Evolutionary conservation across 1,284 basidiomycete genomes (phyloP).

Genomic region (Psilocybe mexicana): DNA sequence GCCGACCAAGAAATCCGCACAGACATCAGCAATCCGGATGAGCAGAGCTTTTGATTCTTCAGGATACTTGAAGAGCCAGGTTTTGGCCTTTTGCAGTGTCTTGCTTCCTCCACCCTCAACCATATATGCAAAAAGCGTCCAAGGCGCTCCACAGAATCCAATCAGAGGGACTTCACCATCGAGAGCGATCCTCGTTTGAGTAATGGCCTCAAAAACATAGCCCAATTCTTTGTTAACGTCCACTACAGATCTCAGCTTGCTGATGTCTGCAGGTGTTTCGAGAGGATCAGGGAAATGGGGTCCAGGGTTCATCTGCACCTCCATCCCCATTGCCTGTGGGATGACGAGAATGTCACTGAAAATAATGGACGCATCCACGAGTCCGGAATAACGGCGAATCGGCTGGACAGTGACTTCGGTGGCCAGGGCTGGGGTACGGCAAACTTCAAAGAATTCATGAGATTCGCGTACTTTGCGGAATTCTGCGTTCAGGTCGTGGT

Average conservation of each 20-base stretch:
- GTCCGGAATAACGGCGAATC: slow-evolving; percentile 79
- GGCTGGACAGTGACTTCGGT: slow-evolving; percentile 90
- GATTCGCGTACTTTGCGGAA: slow-evolving; percentile 81
- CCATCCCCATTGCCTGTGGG: slow-evolving; percentile 94
- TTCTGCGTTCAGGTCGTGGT: slow-evolving; percentile 49
- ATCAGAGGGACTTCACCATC: slow-evolving; percentile 90
- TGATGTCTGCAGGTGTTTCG: slow-evolving; percentile 71
- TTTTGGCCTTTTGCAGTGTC: slow-evolving; percentile 86
- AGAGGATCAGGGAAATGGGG: slow-evolving; percentile 88
- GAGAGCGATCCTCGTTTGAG: slow-evolving; percentile 74
- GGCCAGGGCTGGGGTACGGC: slow-evolving; percentile 84
- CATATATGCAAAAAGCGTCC: slow-evolving; percentile 98
- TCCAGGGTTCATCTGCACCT: slow-evolving; percentile 91
- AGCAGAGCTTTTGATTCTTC: slow-evolving; percentile 79
- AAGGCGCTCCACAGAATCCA: slow-evolving; percentile 94
- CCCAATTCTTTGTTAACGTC: slow-evolving; percentile 82
- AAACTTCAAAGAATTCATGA: slow-evolving; percentile 93
- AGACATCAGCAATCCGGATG: slow-evolving; percentile 78
- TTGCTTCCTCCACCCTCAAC: slow-evolving; percentile 91
- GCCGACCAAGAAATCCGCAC: slow-evolving; percentile 84
- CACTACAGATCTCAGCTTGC: slow-evolving; percentile 59
- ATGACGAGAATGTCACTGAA: slow-evolving; percentile 97
- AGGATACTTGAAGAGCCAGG: slow-evolving; percentile 90
- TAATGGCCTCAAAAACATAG: slow-evolving; percentile 92
- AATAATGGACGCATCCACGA: slow-evolving; percentile 93